Evolutionary conservation across 2,329 filamentous ascomycete genomes (phyloP), one percentile per base, ranked within the genome.

Genomic region (Ophiostoma sp.): DNA sequence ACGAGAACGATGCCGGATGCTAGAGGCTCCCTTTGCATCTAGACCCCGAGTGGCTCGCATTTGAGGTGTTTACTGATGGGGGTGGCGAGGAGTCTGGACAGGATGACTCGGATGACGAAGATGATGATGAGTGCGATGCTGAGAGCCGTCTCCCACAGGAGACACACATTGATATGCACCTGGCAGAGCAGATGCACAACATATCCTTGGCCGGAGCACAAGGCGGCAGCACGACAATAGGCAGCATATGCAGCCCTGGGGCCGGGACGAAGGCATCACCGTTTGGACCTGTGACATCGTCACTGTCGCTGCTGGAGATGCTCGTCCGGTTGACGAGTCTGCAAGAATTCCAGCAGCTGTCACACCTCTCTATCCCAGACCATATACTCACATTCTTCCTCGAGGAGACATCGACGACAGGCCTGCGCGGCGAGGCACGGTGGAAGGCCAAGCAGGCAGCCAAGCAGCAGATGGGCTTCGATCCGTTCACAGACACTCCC

Each of bases 351-450:
- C 91, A 96, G 77, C 94, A 97, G 82, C 86, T 88, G 57, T 93
- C 92, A 0, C 93, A 97, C 76, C 85, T 97, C n/a, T 87, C 92
- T 7, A 95, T 96, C 72, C 91, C 91, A 1, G 94, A 97, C 77
- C 92, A 97, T 75, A 87, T 97, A 1, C 83, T 97, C 57, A 93
- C 90, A 68, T 96, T 96, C 81, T 97, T 97, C 80, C 83, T 97
- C 20, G 85, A 87, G 72, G 84, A 87, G 70, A 83, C 83, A 1
- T 86, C 85, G 7, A 84, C 83, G 2, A 85, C 83, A 4, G 83
- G 85, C 0, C 73, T 85, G 27, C 76, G 77, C 7, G 83, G 84
- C 3, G 80, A 83, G 71, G 81, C 80, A 4, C 79, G 80, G 67
- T 80, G 79, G 79, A 79, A 75, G 69, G 79, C 79, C n/a, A 79